Evolutionary conservation across 2,329 filamentous ascomycete species (phyloP).

Genomic region (Aspergillus puulaauensis): DNA sequence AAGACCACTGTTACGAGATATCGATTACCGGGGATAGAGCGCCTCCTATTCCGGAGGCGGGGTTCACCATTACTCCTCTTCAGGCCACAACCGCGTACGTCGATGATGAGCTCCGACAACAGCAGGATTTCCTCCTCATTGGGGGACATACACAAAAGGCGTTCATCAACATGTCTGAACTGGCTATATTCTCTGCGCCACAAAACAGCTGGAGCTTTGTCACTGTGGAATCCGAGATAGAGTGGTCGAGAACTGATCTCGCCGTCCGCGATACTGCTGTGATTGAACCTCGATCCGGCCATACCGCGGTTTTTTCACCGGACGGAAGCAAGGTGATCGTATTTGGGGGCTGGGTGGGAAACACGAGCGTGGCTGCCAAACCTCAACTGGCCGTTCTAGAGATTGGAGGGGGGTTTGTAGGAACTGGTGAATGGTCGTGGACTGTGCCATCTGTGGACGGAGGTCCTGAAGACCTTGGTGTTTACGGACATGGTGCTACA

Average conservation of each 20-base stretch:
- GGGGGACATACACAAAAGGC: constrained; percentile 81
- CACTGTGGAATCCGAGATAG: constrained; percentile 53
- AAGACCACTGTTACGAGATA: constrained; percentile 41
- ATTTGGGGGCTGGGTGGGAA: constrained; percentile 89
- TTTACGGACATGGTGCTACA: constrained; percentile 62
- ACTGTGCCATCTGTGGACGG: constrained; percentile 39
- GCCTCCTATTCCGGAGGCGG: constrained; percentile 76
- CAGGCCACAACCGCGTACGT: constrained; percentile 68
- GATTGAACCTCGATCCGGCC: constrained; percentile 82
- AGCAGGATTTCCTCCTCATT: constrained; percentile 75
- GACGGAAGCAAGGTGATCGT: constrained; percentile 78
- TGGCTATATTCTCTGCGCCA: constrained; percentile 82
- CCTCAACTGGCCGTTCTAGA: constrained; percentile 79
- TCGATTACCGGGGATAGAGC: constrained; percentile 55
- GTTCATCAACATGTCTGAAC: constrained; percentile 92
- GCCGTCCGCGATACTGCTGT: constrained; percentile 48
- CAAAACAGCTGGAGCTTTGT: constrained; percentile 86
- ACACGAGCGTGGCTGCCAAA: constrained; percentile 70
- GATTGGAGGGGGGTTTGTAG: constrained; percentile 71
- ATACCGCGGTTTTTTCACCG: constrained; percentile 76
- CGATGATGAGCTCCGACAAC: constrained; percentile 63
- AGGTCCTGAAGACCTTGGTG: constrained; percentile 45
- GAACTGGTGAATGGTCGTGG: constrained; percentile 46
- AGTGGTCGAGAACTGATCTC: constrained; percentile 55
- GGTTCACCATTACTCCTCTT: constrained; percentile 78